phyloP scores from a whole-genome alignment of 257 asterid species.

The Capsicum rhomboideum region DNA sequence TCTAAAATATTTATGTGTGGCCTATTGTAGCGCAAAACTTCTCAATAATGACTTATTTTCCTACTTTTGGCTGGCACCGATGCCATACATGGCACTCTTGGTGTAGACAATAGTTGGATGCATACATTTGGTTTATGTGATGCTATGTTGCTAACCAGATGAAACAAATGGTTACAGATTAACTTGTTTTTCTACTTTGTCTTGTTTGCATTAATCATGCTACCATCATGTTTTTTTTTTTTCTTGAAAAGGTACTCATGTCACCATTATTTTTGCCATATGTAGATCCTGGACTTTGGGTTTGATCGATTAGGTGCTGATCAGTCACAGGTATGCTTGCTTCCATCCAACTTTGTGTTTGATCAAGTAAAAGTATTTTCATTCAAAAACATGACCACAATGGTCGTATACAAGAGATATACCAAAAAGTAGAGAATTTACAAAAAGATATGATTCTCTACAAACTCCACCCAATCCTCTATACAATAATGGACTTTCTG shows the following conservation, averaged over 20 bases:
- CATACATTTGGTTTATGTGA: not conserved
- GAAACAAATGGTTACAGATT: not conserved
- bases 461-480: no score
- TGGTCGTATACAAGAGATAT: no score
- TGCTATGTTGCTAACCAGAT: not conserved
- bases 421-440: no score
- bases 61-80: not conserved
- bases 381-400: no score
- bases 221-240: not conserved
- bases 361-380: no score
- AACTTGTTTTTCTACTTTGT: not conserved
- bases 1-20: not conserved
- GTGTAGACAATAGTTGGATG: not conserved
- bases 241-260: constrained; percentile 4
- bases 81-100: not conserved
- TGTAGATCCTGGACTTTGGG: constrained; percentile 91
- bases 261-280: constrained; percentile 20
- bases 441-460: no score
- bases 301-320: constrained; percentile 96
- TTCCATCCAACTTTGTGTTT: not conserved
- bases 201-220: not conserved
- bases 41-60: not conserved
- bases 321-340: constrained; percentile 66
- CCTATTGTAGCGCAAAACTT: not conserved
- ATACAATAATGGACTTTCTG: no score